phyloP scores from a whole-genome alignment of 202 grass and related monocot species.

The Carex arenaria region DNA sequence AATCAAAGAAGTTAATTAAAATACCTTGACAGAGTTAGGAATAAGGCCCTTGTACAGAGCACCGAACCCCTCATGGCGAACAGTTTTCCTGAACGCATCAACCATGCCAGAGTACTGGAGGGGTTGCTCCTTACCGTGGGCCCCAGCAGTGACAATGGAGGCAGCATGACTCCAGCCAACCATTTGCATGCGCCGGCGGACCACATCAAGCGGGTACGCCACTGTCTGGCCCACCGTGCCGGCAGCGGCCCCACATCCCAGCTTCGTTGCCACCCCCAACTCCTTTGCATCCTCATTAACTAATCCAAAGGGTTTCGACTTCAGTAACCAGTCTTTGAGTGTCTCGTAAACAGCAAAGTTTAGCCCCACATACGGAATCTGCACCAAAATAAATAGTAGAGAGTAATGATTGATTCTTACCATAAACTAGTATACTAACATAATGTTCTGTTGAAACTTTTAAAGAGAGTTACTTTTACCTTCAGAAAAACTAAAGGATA shows the following conservation, averaged over 20 bases:
- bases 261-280: conserved; percentile 61
- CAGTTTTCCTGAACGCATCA: conserved; percentile 93
- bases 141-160: conserved; percentile 61
- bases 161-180: conserved; percentile 89
- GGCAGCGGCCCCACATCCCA: conserved; percentile 80
- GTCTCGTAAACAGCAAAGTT: conserved; percentile 95
- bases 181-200: conserved; percentile 99
- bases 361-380: conserved; percentile 94
- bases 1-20: neutral
- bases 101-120: conserved; percentile 89
- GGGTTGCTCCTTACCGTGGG: conserved; percentile 37
- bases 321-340: conserved; percentile 77
- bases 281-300: conserved; percentile 48
- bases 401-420: conserved; percentile 4
- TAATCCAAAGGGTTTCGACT: conserved; percentile 56
- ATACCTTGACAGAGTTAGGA: conserved; percentile 94
- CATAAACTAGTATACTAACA: neutral
- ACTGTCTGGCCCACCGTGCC: conserved; percentile 97
- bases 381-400: conserved; percentile 20
- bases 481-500: neutral
- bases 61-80: conserved; percentile 74
- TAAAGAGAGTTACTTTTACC: neutral
- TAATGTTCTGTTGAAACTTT: neutral
- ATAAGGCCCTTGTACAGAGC: conserved; percentile 98
- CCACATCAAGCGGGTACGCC: conserved; percentile 93